These are phyloP conservation scores for Gossypium raimondii DNA, from an alignment of 345 rosid genomes.

Conservation along the genomic window DNA sequence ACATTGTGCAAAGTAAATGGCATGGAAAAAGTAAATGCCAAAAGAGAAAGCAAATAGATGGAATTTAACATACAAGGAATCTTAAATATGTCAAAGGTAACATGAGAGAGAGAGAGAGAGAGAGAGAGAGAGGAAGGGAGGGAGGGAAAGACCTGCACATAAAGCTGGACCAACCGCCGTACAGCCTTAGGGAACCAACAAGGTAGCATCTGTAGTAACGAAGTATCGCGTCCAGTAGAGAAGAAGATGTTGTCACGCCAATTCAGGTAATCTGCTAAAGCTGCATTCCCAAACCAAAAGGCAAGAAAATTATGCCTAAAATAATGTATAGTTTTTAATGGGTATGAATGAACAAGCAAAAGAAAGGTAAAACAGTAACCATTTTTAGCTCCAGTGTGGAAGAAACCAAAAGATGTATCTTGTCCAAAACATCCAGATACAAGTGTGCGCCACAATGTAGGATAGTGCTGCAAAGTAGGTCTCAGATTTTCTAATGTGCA, in stretches of 20 bases:
- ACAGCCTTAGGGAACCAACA: slow-evolving; percentile 95
- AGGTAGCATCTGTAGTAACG: slow-evolving; percentile 91
- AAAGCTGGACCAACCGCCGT: slow-evolving; percentile 85
- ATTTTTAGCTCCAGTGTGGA: slow-evolving; percentile 46
- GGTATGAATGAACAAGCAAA: slow-evolving; percentile 17
- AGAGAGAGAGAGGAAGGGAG: slow-evolving; percentile 10
- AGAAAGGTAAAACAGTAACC: slow-evolving; percentile 43
- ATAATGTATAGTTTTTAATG: slow-evolving; percentile 13
- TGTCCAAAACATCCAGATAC: slow-evolving; percentile 69
- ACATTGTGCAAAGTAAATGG: slow-evolving; percentile 22
- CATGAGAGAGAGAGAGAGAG: background rate
- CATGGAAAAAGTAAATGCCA: slow-evolving; percentile 1
- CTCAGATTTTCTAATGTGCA: slow-evolving; percentile 88
- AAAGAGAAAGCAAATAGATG: background rate
- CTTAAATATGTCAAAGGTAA: slow-evolving; percentile 9
- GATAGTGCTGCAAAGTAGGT: slow-evolving; percentile 69
- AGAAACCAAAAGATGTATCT: slow-evolving; percentile 50
- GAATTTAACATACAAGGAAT: background rate
- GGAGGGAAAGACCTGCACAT: slow-evolving; percentile 66
- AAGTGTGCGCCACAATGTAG: slow-evolving; percentile 84
- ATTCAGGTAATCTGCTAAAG: slow-evolving; percentile 65
- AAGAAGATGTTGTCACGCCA: slow-evolving; percentile 93
- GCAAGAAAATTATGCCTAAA: slow-evolving; percentile 9
- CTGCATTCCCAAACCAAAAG: slow-evolving; percentile 35
- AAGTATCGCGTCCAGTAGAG: slow-evolving; percentile 83